A percentile compares a stretch with the other conserved stretches of the same genome.
Evolutionary conservation across 306 rosid species (phyloP).

Genomic region (Quercus engelmannii): DNA sequence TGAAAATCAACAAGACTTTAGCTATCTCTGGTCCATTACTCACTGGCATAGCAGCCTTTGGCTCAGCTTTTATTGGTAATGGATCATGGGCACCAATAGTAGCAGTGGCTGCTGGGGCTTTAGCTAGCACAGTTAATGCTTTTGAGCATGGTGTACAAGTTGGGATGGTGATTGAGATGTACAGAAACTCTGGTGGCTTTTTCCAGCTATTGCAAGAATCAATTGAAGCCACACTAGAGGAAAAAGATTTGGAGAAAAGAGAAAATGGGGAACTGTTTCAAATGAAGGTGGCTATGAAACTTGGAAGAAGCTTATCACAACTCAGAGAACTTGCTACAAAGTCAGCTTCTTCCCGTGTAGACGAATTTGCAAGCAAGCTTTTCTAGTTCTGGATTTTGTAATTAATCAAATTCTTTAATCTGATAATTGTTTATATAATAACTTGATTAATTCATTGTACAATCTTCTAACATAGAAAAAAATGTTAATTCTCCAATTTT

Average conservation of each 20-base stretch:
- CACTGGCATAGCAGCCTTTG: conserved; percentile 59
- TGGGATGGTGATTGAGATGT: conserved; percentile 78
- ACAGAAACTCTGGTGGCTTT: conserved; percentile 50
- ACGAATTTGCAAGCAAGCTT: conserved; percentile 70
- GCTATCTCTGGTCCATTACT: conserved; percentile 72
- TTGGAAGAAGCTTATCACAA: conserved; percentile 67
- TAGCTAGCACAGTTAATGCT: conserved; percentile 44
- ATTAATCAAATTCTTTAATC: neutral
- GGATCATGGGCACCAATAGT: conserved; percentile 27
- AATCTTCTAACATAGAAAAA: neutral
- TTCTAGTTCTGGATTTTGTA: conserved; percentile 15
- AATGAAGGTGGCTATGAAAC: conserved; percentile 54
- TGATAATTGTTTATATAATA: neutral
- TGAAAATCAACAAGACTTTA: conserved; percentile 58
- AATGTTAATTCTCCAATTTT: conserved; percentile 4
- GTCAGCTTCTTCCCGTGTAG: conserved; percentile 34
- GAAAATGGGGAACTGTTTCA: conserved; percentile 61
- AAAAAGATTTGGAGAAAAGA: conserved; percentile 49
- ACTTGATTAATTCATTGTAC: neutral
- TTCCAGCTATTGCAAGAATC: conserved; percentile 43
- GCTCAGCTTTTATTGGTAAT: conserved; percentile 41
- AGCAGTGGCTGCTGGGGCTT: conserved; percentile 54
- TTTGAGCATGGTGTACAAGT: conserved; percentile 70
- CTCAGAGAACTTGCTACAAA: conserved; percentile 47
- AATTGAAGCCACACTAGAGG: conserved; percentile 42